phyloP scores from a whole-genome alignment of 495 filamentous ascomycete species.

The Penicillium fimorum region DNA sequence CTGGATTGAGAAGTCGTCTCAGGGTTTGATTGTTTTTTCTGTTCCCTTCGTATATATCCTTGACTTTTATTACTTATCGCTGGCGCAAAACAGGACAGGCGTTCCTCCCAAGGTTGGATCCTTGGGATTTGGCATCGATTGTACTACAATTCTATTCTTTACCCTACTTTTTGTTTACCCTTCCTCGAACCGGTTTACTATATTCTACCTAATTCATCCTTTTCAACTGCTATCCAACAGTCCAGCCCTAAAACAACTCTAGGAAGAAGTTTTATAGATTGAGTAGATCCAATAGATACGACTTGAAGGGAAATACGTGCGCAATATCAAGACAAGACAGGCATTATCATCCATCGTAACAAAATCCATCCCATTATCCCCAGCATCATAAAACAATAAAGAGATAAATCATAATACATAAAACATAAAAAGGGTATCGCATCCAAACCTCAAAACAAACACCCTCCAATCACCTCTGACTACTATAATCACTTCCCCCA shows the following conservation, averaged over 20 bases:
- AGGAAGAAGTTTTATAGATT: not conserved
- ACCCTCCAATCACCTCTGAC: slow-evolving; percentile 9
- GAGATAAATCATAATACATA: not conserved
- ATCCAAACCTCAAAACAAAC: not conserved
- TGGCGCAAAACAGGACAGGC: slow-evolving; percentile 20
- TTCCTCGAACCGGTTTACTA: not conserved
- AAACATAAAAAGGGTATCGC: slow-evolving; percentile 1
- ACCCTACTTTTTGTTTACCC: not conserved
- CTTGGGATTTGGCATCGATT: not conserved
- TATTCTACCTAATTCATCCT: not conserved
- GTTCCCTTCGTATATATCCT: slow-evolving; percentile 16
- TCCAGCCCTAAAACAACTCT: not conserved
- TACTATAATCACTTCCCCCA: slow-evolving; percentile 30
- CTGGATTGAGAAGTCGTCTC: too few relatives aligned
- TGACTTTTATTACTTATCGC: slow-evolving; percentile 11
- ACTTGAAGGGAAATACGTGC: too few relatives aligned
- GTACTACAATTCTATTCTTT: slow-evolving; percentile 1
- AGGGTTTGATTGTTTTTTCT: not conserved
- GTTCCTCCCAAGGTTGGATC: slow-evolving; percentile 5
- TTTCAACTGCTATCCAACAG: not conserved
- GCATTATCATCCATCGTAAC: too few relatives aligned
- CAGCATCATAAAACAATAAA: not conserved
- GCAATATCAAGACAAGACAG: too few relatives aligned
- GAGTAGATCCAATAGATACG: too few relatives aligned
- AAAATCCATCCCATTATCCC: too few relatives aligned